These are phyloP conservation scores for Boletus subparvulus DNA, from an alignment of 768 basidiomycete species.

Conservation along the genomic window DNA sequence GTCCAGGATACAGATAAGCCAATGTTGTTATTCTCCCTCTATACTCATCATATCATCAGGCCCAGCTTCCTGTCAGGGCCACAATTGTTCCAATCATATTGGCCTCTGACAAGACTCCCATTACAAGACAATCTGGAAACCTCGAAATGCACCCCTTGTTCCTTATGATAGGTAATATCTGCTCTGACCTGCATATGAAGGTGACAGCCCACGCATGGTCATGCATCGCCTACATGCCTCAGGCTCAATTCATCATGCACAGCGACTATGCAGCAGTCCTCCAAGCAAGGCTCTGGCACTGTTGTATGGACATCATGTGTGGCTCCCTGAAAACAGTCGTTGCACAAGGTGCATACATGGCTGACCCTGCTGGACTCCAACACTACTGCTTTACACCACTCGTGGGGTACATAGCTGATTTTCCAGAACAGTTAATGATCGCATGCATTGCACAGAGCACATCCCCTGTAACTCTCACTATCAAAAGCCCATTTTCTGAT, in stretches of 20 bases:
- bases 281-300: too few species aligned
- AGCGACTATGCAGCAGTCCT: too few species aligned
- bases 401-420: conserved; percentile 7
- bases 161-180: conserved; percentile 33
- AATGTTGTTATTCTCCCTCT: background rate
- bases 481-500: conserved; percentile 10
- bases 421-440: conserved; percentile 13
- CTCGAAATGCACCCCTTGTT: conserved; percentile 33
- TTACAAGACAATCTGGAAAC: conserved; percentile 33
- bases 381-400: conserved; percentile 9
- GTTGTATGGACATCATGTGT: conserved; percentile 17
- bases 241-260: too few species aligned
- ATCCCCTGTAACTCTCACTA: conserved; percentile 15
- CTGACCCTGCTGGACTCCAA: conserved; percentile 19
- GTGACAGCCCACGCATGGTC: background rate
- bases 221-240: too few species aligned
- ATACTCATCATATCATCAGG: background rate
- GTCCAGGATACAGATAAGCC: background rate
- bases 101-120: conserved; percentile 36
- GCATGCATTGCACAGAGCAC: conserved; percentile 8
- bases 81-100: conserved; percentile 32
- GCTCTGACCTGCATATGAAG: background rate
- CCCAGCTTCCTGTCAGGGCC: background rate
- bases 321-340: conserved; percentile 30
- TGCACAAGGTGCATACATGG: conserved; percentile 25